Conservation (phyloP, 257 asterid genomes). For the Capsicum pubescens region DNA sequence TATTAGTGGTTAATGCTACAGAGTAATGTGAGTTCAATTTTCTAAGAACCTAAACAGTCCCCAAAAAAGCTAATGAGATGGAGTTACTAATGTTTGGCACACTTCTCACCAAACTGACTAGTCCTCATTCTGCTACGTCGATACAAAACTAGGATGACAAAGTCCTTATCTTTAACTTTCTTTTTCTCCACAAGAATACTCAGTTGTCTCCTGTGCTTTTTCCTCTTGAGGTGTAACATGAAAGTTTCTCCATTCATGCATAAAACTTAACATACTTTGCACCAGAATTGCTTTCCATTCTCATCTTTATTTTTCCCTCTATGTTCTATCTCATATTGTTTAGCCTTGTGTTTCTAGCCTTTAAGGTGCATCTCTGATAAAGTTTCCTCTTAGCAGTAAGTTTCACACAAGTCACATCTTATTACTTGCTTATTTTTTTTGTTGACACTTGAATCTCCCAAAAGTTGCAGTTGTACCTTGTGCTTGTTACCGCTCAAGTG, state of each 20-base stretch:
- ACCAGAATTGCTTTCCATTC: slow-evolving; percentile 33
- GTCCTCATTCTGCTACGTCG: not conserved
- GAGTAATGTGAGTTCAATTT: not conserved
- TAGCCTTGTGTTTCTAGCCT: slow-evolving; percentile 66
- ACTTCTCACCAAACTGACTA: not conserved
- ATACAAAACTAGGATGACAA: not conserved
- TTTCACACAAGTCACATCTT: slow-evolving; percentile 51
- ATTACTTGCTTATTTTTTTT: slow-evolving; percentile 19
- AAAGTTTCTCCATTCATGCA: slow-evolving; percentile 53
- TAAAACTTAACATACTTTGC: slow-evolving; percentile 53
- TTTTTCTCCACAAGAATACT: not conserved
- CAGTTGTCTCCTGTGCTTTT: slow-evolving; percentile 41
- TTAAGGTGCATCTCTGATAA: slow-evolving; percentile 44
- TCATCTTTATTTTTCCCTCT: slow-evolving; percentile 27
- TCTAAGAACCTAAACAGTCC: not conserved
- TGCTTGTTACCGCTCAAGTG: slow-evolving; percentile 62
- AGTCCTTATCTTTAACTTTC: not conserved
- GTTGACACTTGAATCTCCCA: not conserved
- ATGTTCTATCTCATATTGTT: slow-evolving; percentile 33
- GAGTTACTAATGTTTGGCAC: not conserved
- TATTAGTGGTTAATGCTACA: not conserved
- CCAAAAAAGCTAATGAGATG: not conserved
- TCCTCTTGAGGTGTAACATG: slow-evolving; percentile 52
- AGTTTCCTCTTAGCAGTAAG: slow-evolving; percentile 48
- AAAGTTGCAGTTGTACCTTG: slow-evolving; percentile 47